Base-by-base conservation (phyloP, 2,329 filamentous ascomycete species). In the Alternaria sp. region DNA sequence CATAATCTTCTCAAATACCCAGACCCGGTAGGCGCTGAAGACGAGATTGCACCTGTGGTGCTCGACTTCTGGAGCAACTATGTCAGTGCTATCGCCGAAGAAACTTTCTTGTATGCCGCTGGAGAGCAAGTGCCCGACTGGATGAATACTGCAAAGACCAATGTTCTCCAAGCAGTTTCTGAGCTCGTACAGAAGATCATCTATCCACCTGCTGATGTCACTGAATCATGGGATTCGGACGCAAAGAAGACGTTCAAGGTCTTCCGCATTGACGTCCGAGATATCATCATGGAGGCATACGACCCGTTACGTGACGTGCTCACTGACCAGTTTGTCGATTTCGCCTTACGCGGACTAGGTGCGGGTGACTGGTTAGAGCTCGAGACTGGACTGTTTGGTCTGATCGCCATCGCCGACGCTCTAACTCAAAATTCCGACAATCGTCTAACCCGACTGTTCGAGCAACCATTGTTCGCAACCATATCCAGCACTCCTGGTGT, bases 21-120 rank as follows among this genome's bases (percentile, higher is more conserved):
- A 12, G 91, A 92, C 2, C 86, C 88, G 69, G 87, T 91, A 1
- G 89, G 90, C 2, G 86, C 86, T 5, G 91, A 95, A 59, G 91
- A 96, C 71, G 89, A 88, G 66, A 88, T 93, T 11, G 93, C 93
- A 59, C 87, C 91, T 1, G 87, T 89, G 1, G 88, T 90, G 1
- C 84, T 95, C 13, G 92, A 96, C 71, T 95, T 96, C 75, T 96
- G 93, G 92, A 90, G 88, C 17, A 89, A 88, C 1, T 93, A 90
- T 74, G 87, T 92, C 6, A 92, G 93, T 78, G 87, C 87, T 12
- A 84, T 83, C 89, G 82, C 87, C 84, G 63, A 91, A 89, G 74
- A 83, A 80, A 68, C 68, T 2, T 69, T 79, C 59, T 63, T 78
- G 71, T 23, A 80, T 80, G 5, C 75, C 50, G 58, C 71, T 62